These are phyloP conservation scores for Aspergillus phoenicis DNA, from an alignment of 2,329 filamentous ascomycete species.

Conservation along the genomic window DNA sequence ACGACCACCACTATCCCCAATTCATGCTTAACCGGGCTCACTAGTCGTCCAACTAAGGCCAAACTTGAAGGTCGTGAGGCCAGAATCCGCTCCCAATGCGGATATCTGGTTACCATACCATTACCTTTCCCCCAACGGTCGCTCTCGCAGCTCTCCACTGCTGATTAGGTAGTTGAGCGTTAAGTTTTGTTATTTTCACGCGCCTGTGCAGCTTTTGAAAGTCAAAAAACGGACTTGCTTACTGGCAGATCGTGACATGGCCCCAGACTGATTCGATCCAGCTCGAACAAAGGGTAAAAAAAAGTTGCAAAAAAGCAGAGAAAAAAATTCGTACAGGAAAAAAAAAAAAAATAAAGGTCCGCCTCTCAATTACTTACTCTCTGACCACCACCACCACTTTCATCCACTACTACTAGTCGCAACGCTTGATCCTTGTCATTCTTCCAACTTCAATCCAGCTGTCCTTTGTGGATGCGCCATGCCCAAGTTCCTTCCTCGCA, in stretches of 20 bases:
- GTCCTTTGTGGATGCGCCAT: conserved; percentile 37
- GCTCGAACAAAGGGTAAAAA: conserved; percentile 12
- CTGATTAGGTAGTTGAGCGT: conserved; percentile 14
- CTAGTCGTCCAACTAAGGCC: background rate
- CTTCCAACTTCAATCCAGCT: conserved; percentile 24
- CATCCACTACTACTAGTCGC: background rate
- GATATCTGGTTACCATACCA: conserved; percentile 20
- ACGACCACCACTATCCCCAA: conserved; percentile 3
- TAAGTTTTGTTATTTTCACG: background rate
- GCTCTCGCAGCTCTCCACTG: conserved; percentile 13
- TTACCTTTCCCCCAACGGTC: conserved; percentile 18
- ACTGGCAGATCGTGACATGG: conserved; percentile 24
- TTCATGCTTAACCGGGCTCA: conserved; percentile 1
- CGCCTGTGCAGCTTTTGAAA: background rate
- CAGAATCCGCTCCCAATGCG: background rate
- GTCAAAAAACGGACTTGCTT: background rate
- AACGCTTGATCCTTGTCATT: conserved; percentile 12
- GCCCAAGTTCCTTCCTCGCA: conserved; percentile 30
- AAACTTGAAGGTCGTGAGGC: background rate
- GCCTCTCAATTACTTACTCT: background rate
- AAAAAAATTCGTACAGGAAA: background rate
- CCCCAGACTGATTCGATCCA: conserved; percentile 16
- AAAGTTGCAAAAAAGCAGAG: conserved; percentile 4
- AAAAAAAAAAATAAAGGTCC: background rate
- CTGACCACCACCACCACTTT: background rate